Base-by-base conservation (phyloP, 805 yeast species). In the Cyberlindnera euphorbiiphila region DNA sequence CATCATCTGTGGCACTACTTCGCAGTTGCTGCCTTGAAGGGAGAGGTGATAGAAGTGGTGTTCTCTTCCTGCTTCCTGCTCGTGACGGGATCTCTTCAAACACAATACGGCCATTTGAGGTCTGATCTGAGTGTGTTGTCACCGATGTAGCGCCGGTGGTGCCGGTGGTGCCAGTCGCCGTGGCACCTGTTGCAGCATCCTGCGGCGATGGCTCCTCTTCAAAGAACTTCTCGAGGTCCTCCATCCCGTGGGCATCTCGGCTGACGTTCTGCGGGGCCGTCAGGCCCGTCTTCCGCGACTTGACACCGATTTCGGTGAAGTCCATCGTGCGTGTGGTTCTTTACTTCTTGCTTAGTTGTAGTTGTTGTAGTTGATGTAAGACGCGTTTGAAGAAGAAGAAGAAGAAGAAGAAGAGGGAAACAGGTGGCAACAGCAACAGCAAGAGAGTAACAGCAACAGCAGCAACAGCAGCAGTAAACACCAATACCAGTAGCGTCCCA, bases 211-310 rank as follows among this genome's bases (percentile, higher is more conserved):
- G n/a, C 19, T 42, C 45, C 15, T 77, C 83, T 31, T 66, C 68
- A 37, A 81, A 82, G 56, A 81, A 82, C 39, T 80, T 87, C 46
- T 78, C 80, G 12, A 82, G 54, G 48, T 78, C 82, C 49, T 82
- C 89, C 74, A 81, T 72, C 19, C 81, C 75, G 49, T 76, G 71
- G 33, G 69, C 68, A 54, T 81, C 84, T 47, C 72, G 69, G 29
- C 63, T 62, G 22, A 81, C 60, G 41, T 68, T 64, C 17, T 60
- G 60, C 30, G 64, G 69, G 8, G 74, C 74, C 36, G 60, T 60
- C 13, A 78, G 59, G 6, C 87, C 87, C 0, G 85, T 79, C 52
- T 76, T 79, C n/a, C 89, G 68, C 27, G 87, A 75, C 50, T 66
- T 68, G 24, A 68, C 61, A 2, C 88, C 88, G n/a, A 68, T 65